phyloP scores from a whole-genome alignment of 2,329 filamentous ascomycete genomes.

The Cladophialophora exuberans region DNA sequence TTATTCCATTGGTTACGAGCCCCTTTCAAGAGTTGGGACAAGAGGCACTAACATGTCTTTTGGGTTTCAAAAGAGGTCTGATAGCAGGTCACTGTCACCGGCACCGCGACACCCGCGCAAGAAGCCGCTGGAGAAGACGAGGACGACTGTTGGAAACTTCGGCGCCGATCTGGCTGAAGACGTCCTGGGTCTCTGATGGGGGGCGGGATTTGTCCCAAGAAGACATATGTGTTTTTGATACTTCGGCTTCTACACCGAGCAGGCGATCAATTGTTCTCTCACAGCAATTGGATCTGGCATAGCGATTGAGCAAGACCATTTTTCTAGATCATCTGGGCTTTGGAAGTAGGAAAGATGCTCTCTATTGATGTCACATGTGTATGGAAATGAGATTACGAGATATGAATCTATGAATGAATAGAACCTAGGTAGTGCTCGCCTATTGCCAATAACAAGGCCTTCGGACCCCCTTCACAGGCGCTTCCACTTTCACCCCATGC shows the following conservation, averaged over 20 bases:
- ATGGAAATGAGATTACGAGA: neutral
- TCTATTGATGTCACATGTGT: neutral
- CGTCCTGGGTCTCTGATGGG: slow-evolving; percentile 4
- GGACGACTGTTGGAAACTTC: slow-evolving; percentile 14
- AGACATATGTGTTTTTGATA: no score
- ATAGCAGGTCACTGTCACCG: slow-evolving; percentile 9
- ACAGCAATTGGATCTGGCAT: no score
- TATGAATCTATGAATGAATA: neutral
- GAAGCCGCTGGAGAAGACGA: slow-evolving; percentile 16
- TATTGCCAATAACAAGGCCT: no score
- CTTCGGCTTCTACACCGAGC: no score
- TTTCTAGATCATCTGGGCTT: neutral
- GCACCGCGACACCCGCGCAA: slow-evolving; percentile 1
- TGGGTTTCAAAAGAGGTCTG: slow-evolving; percentile 3
- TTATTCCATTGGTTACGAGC: neutral
- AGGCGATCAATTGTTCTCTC: no score
- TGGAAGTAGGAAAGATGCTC: neutral
- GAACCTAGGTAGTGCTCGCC: no score
- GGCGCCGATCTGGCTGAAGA: slow-evolving; percentile 12
- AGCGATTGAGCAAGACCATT: neutral
- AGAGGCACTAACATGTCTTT: slow-evolving; percentile 8
- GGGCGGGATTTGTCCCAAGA: neutral
- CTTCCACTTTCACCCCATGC: no score
- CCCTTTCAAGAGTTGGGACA: neutral
- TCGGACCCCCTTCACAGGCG: no score